A percentile compares a stretch with the other conserved stretches of the same genome.
Conservation (phyloP, 1,284 basidiomycete genomes). For the Sutorius eximius region DNA sequence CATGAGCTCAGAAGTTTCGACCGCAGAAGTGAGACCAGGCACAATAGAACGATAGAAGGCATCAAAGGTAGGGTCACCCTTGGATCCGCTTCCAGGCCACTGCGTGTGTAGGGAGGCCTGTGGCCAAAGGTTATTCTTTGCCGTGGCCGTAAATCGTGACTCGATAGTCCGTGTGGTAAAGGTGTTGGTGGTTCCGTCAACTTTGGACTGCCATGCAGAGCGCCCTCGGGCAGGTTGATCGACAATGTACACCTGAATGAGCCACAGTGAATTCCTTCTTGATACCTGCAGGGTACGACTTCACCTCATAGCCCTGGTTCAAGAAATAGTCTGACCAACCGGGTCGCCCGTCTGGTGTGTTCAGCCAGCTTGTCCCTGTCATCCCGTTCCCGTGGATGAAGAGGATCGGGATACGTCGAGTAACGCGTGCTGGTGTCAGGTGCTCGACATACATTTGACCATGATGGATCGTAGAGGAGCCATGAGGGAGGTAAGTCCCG, state of each 20-base stretch:
- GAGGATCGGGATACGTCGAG: slow-evolving; percentile 41
- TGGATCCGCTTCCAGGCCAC: slow-evolving; percentile 50
- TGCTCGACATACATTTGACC: slow-evolving; percentile 52
- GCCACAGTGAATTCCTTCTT: neutral
- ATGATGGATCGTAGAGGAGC: slow-evolving; percentile 36
- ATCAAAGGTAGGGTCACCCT: slow-evolving; percentile 47
- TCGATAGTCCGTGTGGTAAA: slow-evolving; percentile 38
- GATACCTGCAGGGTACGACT: neutral
- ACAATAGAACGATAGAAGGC: slow-evolving; percentile 43
- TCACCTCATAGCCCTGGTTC: slow-evolving; percentile 46
- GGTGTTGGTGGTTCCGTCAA: slow-evolving; percentile 40
- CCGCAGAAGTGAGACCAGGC: slow-evolving; percentile 27
- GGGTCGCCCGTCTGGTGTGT: slow-evolving; percentile 49
- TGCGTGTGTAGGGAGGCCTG: slow-evolving; percentile 48
- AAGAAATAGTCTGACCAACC: slow-evolving; percentile 55
- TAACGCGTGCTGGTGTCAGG: slow-evolving; percentile 40
- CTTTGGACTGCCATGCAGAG: slow-evolving; percentile 44
- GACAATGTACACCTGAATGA: slow-evolving; percentile 46
- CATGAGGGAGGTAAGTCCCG: slow-evolving; percentile 35
- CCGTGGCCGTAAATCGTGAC: slow-evolving; percentile 45
- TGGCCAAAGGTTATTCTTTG: slow-evolving; percentile 44
- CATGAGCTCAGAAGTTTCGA: slow-evolving; percentile 29
- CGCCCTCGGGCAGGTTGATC: slow-evolving; percentile 51
- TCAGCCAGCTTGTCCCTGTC: slow-evolving; percentile 49
- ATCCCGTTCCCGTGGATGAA: slow-evolving; percentile 50